Evolutionary conservation across 2,329 filamentous ascomycete species (phyloP).

Genomic region (Colletotrichum sp.): DNA sequence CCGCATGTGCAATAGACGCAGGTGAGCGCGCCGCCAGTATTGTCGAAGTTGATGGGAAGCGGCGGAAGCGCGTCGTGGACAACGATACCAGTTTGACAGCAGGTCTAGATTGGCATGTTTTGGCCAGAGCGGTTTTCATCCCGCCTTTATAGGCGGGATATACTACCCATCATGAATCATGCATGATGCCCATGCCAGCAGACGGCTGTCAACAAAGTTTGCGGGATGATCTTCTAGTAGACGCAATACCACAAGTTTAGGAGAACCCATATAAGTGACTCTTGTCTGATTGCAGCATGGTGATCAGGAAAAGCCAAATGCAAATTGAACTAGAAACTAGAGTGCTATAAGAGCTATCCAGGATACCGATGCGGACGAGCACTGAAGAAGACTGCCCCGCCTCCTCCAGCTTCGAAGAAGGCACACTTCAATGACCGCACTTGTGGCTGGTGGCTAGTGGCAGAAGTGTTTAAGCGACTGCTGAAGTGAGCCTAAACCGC

Average conservation of each 20-base stretch:
- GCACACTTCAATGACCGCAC: not conserved
- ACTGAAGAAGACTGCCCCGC: not conserved
- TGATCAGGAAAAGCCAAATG: not conserved
- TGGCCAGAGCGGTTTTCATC: not conserved
- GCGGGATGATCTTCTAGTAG: not conserved
- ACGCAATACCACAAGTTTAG: not conserved
- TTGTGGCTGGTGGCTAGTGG: not conserved
- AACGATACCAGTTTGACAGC: not conserved
- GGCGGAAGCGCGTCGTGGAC: not conserved
- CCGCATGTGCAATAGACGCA: not conserved
- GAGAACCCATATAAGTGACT: not conserved
- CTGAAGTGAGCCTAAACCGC: not conserved
- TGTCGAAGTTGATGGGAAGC: not conserved
- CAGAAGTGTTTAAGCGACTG: not conserved
- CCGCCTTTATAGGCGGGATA: not conserved
- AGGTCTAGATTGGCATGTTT: not conserved
- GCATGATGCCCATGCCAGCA: not conserved
- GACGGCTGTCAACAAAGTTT: not conserved
- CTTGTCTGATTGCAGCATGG: not conserved
- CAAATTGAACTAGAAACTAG: not conserved
- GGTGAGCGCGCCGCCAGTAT: not conserved
- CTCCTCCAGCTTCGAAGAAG: not conserved
- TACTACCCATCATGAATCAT: not conserved
- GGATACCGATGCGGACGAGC: not conserved
- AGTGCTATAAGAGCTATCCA: not conserved